Evolutionary conservation across 345 rosid species (phyloP).

Genomic region (Populus davidiana): DNA sequence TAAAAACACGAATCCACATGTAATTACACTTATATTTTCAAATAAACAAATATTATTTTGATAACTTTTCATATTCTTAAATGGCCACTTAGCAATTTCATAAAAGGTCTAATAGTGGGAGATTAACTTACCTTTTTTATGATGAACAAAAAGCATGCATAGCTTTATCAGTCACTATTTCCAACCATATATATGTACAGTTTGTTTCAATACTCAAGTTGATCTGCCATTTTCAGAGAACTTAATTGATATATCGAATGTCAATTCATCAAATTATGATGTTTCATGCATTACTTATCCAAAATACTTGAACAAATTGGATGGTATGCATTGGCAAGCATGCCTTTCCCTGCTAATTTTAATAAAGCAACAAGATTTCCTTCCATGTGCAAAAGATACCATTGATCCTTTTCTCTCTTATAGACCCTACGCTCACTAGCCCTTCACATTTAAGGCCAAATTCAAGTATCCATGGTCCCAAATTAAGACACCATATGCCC

Average conservation of each 20-base stretch:
- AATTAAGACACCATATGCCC: not conserved
- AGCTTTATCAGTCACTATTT: not conserved
- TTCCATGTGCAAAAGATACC: not conserved
- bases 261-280: no score
- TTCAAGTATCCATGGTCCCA: not conserved
- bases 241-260: not conserved
- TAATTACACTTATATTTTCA: fast-evolving
- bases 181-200: not conserved
- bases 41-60: no score
- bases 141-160: not conserved
- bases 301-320: no score
- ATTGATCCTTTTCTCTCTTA: not conserved
- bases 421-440: not conserved
- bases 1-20: fast-evolving
- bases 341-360: no score
- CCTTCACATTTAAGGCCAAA: not conserved
- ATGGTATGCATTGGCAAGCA: no score
- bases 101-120: no score
- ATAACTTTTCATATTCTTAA: no score
- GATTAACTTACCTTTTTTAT: no score
- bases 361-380: not conserved
- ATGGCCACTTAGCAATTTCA: no score
- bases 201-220: not conserved
- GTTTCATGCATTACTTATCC: no score
- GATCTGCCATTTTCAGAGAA: not conserved